Evolutionary conservation across 1,139 yeast genomes (phyloP), one percentile per base, ranked within the genome.

Genomic region (Candida frijolesensis): DNA sequence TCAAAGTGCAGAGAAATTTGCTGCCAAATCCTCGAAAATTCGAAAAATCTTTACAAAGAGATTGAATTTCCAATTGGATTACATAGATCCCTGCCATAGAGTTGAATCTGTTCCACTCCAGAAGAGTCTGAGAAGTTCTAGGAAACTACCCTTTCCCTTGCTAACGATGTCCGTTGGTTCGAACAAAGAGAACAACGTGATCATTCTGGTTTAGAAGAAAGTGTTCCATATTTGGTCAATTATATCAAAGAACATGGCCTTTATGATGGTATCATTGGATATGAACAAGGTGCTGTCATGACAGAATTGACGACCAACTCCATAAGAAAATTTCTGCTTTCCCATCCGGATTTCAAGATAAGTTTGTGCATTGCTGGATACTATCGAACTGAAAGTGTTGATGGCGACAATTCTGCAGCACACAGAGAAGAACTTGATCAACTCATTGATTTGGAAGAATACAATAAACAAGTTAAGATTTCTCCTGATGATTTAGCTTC

Each of bases 221-320:
- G 75, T 0, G 52, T 72, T 14, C 47, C 62, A 4, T 74, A 78
- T 14, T 77, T 92, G 22, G 70, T 76, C 27, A 67, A 74, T 0
- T 76, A 85, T 51, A 83, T 89, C 56, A 72, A 76, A 44, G 70
- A 75, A 53, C 76, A 90, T 56, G 98, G 98, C 0, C 98, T 98
- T 0, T 91, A 86, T 62, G 86, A 84, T 50, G 98, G 97, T 2
- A 76, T 92, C 30, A 71, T 94, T 50, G 98, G 97, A 2, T 94
- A 92, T 64, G 85, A 95, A 16, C 98, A 94, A 66, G 99, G 99
- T 55, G 95, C 97, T 1, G 96, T 96, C 4, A 71, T 94, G 64
- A 82, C 95, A 1, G 83, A 85, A 3, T 72, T 83, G 22, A 60
- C 83, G 9, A 68, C 84, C 38, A 80, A 80, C 56, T 66, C 68